Percentiles rank a stretch among this genome's conserved stretches.
These are phyloP conservation scores for Trichoderma harzianum DNA, from an alignment of 2,329 filamentous ascomycete species.

Conservation along the genomic window DNA sequence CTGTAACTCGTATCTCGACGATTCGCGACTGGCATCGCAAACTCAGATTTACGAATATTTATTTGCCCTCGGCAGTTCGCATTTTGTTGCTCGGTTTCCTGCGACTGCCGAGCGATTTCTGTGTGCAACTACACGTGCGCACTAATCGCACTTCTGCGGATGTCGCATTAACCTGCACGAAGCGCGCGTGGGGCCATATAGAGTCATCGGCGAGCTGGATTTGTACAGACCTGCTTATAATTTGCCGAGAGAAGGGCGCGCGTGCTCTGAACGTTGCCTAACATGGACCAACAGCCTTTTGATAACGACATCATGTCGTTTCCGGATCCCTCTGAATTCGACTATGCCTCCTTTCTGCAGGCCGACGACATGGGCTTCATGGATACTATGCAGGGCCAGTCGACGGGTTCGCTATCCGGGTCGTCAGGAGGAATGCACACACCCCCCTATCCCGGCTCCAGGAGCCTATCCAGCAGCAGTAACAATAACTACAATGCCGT, in stretches of 20 bases:
- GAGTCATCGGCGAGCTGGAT: slow-evolving; percentile 9
- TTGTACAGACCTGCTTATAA: background rate
- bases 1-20: background rate
- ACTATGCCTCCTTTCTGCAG: slow-evolving; percentile 40
- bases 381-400: slow-evolving; percentile 15
- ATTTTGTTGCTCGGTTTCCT: background rate
- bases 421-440: slow-evolving; percentile 30
- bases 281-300: slow-evolving; percentile 32
- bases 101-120: background rate
- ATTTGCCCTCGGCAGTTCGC: background rate
- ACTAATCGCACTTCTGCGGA: background rate
- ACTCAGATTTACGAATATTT: background rate
- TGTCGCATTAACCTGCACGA: background rate
- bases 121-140: background rate
- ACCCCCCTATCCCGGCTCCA: slow-evolving; percentile 29
- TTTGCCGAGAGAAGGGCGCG: background rate
- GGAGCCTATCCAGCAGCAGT: slow-evolving; percentile 24
- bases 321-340: slow-evolving; percentile 34
- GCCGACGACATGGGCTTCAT: slow-evolving; percentile 26
- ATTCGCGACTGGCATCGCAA: background rate
- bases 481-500: background rate
- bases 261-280: background rate
- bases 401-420: slow-evolving; percentile 24
- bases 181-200: slow-evolving; percentile 2
- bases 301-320: slow-evolving; percentile 30